phyloP scores from a whole-genome alignment of 306 rosid genomes.

The Alnus rubra region DNA sequence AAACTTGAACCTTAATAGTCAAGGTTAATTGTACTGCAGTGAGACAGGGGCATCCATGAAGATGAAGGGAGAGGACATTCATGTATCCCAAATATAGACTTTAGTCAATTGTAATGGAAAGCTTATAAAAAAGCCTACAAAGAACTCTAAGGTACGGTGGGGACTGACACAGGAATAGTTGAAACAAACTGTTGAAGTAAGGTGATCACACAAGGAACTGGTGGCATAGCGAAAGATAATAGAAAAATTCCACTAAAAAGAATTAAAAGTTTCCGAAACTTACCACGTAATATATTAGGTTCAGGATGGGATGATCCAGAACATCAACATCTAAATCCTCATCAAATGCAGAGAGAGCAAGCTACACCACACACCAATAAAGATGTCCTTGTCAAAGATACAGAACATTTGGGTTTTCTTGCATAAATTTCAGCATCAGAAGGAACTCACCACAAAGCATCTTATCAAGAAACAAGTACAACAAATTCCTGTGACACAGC shows the following conservation, averaged over 20 bases:
- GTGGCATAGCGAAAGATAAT: slow-evolving; percentile 1
- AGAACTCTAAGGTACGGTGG: neutral
- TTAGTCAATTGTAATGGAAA: too few species aligned
- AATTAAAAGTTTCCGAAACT: slow-evolving; percentile 25
- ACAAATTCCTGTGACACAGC: slow-evolving; percentile 67
- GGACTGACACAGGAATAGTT: neutral
- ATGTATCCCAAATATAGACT: neutral
- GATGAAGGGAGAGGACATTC: neutral
- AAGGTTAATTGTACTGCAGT: too few species aligned
- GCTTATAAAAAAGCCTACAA: neutral
- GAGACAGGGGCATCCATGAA: neutral
- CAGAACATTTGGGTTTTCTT: neutral
- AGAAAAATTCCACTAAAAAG: neutral
- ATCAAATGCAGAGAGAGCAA: slow-evolving; percentile 58
- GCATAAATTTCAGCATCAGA: slow-evolving; percentile 11
- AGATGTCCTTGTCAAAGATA: slow-evolving; percentile 21
- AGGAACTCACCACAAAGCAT: slow-evolving; percentile 66
- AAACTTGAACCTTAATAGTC: too few species aligned
- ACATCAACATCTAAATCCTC: slow-evolving; percentile 51
- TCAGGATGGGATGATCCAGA: slow-evolving; percentile 60
- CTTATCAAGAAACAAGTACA: slow-evolving; percentile 75
- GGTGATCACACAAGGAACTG: neutral
- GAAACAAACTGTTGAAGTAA: neutral
- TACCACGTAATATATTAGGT: slow-evolving; percentile 66
- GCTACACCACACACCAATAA: slow-evolving; percentile 44